These are phyloP conservation scores for Euphorbia lathyris DNA, from an alignment of 345 rosid genomes.

Conservation along the genomic window DNA sequence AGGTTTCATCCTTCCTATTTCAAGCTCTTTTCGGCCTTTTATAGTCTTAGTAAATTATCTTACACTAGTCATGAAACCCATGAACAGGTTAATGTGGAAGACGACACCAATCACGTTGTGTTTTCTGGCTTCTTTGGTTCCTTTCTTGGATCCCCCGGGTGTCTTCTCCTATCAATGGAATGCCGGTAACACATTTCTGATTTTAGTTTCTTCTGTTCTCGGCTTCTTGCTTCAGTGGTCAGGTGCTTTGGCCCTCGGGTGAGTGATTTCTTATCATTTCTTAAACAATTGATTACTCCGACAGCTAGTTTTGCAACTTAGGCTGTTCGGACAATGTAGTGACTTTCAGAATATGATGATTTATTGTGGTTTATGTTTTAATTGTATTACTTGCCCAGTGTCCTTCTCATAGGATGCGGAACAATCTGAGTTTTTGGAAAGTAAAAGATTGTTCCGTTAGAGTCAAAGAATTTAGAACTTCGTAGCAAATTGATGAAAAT, in stretches of 20 bases:
- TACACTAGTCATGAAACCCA: slow-evolving; percentile 6
- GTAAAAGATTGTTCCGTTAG: not conserved
- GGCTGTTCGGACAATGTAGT: not conserved
- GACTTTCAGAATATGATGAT: not conserved
- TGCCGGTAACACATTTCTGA: slow-evolving; percentile 49
- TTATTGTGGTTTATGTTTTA: not conserved
- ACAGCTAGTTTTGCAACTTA: not conserved
- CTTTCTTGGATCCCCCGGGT: slow-evolving; percentile 90
- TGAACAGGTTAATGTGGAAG: slow-evolving; percentile 92
- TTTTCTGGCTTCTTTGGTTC: slow-evolving; percentile 77
- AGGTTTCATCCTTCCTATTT: slow-evolving; percentile 26
- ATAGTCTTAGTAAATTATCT: not conserved
- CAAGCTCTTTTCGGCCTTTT: not conserved
- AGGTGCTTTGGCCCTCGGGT: slow-evolving; percentile 97
- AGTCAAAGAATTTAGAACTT: not conserved
- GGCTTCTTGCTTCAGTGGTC: slow-evolving; percentile 99
- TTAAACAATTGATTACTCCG: not conserved
- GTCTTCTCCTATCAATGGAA: slow-evolving; percentile 72
- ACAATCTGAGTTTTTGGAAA: not conserved
- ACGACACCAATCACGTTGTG: slow-evolving; percentile 87
- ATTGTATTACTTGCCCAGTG: too few species aligned
- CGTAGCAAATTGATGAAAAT: not conserved
- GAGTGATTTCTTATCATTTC: slow-evolving; percentile 24
- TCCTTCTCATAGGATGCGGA: not conserved
- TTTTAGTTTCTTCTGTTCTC: slow-evolving; percentile 71